Base-by-base conservation (phyloP, 371 early-diverging fungal species). In the Apophysomyces sp. region DNA sequence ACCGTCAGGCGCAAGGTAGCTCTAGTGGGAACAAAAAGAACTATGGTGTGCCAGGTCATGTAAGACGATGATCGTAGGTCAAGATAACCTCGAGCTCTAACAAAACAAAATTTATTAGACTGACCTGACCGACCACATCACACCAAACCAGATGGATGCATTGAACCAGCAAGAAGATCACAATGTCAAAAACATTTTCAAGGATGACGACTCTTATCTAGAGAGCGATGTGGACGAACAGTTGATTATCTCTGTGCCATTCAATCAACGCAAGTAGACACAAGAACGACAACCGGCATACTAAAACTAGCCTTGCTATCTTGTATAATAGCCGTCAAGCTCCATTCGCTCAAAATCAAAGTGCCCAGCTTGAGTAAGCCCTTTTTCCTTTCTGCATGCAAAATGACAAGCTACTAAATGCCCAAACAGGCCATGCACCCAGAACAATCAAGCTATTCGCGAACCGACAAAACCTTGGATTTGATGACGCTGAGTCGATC, bases 141-240 rank as follows among this genome's bases (percentile, higher is more conserved):
- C 88, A 4, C 72, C 81, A 34, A 89, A 83, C 55, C 92, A 94
- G 77, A 75, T 94, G 55, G 94, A 94, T 63, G 94, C 94, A 63
- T 77, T 96, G 58, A 97, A 97, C 81, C 89, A 94, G 66, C 81
- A 86, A 61, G 84, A 82, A 59, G 85, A 88, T 28, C 84, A 91
- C 65, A 84, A 85, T 16, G 82, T 94, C 57, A 79, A 83, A 31
- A 91, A 89, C 56, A 81, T 93, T 21, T 93, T 96, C 72, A 82
- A 86, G 24, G 83, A 85, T 31, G 87, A 88, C 59, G 86, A 80
- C 6, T 67, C 80, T 4, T 86, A 72, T 41, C 71, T 97, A 37
- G 91, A 95, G 70, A 91, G 91, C 74, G 98, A 96, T 73, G 92
- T 90, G 2, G 98, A 96, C 71, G 98, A 95, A 80, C 98, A 97